Evolutionary conservation across 176 grass and related monocot species (phyloP).

Genomic region (Oryza meyeriana): DNA sequence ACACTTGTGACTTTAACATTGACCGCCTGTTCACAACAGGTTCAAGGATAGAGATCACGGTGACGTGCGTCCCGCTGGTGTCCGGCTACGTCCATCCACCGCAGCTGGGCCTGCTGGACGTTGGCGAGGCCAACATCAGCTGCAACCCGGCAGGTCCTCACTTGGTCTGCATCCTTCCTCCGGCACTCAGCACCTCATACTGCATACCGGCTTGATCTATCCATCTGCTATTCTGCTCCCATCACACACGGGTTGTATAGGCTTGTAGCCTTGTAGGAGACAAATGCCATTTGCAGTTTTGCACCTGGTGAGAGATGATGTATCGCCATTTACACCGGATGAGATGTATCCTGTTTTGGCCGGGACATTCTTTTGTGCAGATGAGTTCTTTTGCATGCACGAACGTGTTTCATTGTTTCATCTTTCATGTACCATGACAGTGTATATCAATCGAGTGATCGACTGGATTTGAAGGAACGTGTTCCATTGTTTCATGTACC

Average conservation of each 20-base stretch:
- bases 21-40: slow-evolving; percentile 41
- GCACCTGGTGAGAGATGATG: too few relatives aligned
- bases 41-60: slow-evolving; percentile 89
- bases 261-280: neutral
- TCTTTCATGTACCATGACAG: neutral
- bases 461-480: too few relatives aligned
- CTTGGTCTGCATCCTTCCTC: slow-evolving; percentile 92
- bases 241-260: neutral
- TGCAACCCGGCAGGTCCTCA: slow-evolving; percentile 87
- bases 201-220: slow-evolving; percentile 78
- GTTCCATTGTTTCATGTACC: neutral
- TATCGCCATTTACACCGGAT: neutral
- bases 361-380: neutral
- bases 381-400: neutral
- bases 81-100: slow-evolving; percentile 92
- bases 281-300: slow-evolving; percentile 9
- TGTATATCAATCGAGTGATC: neutral
- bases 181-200: slow-evolving; percentile 87
- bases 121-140: slow-evolving; percentile 76
- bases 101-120: slow-evolving; percentile 71
- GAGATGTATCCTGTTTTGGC: neutral
- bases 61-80: slow-evolving; percentile 83
- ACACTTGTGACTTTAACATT: slow-evolving; percentile 8
- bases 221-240: too few relatives aligned
- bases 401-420: neutral